Conservation (phyloP, 192 early-diverging fungal genomes). For the Obelidium mucronatum region DNA sequence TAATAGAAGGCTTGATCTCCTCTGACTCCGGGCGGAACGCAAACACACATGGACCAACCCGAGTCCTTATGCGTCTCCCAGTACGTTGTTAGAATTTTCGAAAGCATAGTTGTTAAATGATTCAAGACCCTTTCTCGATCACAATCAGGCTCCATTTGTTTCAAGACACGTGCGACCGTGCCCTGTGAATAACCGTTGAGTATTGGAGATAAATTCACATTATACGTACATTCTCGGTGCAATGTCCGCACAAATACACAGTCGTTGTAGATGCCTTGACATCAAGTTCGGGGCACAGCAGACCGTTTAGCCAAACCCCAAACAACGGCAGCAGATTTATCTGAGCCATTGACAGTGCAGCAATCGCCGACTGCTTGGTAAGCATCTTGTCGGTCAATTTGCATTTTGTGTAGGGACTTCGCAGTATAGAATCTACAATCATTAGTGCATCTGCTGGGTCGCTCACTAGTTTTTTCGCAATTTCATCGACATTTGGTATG, state of each 20-base stretch:
- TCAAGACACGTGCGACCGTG: constrained; percentile 28
- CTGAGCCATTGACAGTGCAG: no score
- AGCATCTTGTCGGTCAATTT: no score
- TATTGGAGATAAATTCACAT: background rate
- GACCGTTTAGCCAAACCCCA: no score
- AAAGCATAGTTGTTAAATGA: constrained; percentile 1
- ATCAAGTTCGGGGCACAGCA: no score
- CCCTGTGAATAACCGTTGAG: constrained; percentile 7
- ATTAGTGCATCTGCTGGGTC: constrained; percentile 1
- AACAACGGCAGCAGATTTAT: no score
- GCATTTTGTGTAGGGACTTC: constrained; percentile 4
- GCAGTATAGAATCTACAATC: constrained; percentile 6
- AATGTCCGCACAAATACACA: constrained; percentile 6
- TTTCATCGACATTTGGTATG: constrained; percentile 10
- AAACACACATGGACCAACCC: constrained; percentile 27
- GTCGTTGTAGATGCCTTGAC: constrained; percentile 1
- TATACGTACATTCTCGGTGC: constrained; percentile 10
- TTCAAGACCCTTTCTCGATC: constrained; percentile 10
- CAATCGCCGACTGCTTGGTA: no score
- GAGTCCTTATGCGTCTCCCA: constrained; percentile 13
- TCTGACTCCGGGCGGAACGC: constrained; percentile 26
- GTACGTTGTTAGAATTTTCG: constrained; percentile 1
- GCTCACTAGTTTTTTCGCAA: constrained; percentile 5
- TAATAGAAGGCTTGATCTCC: constrained; percentile 12
- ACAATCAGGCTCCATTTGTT: constrained; percentile 9